Base-by-base conservation (phyloP, 257 asterid genomes). In the Salvia splendens region DNA sequence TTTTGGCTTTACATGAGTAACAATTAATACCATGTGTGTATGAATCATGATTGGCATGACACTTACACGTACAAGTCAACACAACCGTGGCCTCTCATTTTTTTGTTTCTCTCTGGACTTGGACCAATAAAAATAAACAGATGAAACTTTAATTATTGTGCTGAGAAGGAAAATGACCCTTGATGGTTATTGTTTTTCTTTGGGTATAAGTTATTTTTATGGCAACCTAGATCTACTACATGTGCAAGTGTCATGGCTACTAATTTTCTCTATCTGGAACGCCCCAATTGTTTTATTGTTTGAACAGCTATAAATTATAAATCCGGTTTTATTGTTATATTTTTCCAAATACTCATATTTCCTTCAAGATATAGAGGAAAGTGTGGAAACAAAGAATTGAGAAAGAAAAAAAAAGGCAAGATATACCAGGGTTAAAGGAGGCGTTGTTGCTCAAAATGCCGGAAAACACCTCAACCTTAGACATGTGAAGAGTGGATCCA, bases 371-470 rank as follows among this genome's bases (percentile, higher is more conserved):
- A n/a, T n/a, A n/a, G n/a, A n/a, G n/a, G n/a, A n/a, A 4, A 36
- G 5, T 36, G 7, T 14, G 10, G 54, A 48, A 47, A 4, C 54
- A 48, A 14, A 48, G 7, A 48, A 16, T 3, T 45, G 6, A 12
- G 16, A 12, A 1, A 1, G 24, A 20, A 12, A 48, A 48, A 6
- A 12, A 48, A 48, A 6, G 8, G 15, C 6, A 48, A 20, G 0
- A 24, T 60, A 20, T 79, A 89, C 98, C 98, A 0, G 98, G 97
- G 49, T 92, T 92, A 42, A 75, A 70, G 0, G 97, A 79, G 58
- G 95, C 89, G 57, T 86, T 89, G 73, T 78, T 87, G 83, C 91
- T 84, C 69, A 92, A 78, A 43, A 92, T 92, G 40, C 98, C 98
- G 1, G 87, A 75, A 68, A 92, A 89, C 45, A 70, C 72, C 73